Base-by-base conservation (phyloP, 768 basidiomycete genomes). In the Tricholoma sp. region DNA sequence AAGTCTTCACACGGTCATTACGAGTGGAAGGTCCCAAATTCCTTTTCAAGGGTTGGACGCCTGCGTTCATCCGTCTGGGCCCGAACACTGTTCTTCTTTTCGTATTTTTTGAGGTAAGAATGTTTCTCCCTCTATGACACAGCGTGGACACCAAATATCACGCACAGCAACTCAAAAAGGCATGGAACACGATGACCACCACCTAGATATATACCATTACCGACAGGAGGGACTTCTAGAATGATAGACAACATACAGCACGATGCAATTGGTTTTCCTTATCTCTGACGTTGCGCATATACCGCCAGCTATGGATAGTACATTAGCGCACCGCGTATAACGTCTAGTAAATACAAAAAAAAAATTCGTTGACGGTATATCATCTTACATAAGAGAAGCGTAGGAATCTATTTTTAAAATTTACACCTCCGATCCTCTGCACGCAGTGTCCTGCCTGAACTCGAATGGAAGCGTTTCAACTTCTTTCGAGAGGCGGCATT, bases 31-130 rank as follows among this genome's bases (percentile, higher is more conserved):
- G 91, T 0, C 78, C 83, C 9, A 75, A 77, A 58, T 92, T 93
- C 68, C 74, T 93, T 54, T 89, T 94, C 72, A 92, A 89, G 68
- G 91, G 91, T 32, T 94, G 91, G 91, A 89, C 89, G 16, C 91
- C 91, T 2, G 88, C 91, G 7, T 94, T 91, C 71, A 83, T 88
- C 63, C 84, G 91, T 50, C 72, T 94, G 43, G 90, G 86, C 27
- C 91, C 91, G 1, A 91, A 92, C 67, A 93, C 91, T 1, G 78
- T 94, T 32, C 74, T 93, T 4, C 80, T 93, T 72, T 94, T 91
- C 70, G 85, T 93, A 50, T 91, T 91, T 72, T 86, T 87, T 61
- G 91, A 93, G 76, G 89, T 88, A 61, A 50, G 75, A 52, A 14
- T 41, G 9, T 39, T 55, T 14, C 41, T 31, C 22, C 57, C 27